These are phyloP conservation scores for Eimeria necatrix DNA, from an alignment of 169 alveolate species.

Conservation along the genomic window DNA sequence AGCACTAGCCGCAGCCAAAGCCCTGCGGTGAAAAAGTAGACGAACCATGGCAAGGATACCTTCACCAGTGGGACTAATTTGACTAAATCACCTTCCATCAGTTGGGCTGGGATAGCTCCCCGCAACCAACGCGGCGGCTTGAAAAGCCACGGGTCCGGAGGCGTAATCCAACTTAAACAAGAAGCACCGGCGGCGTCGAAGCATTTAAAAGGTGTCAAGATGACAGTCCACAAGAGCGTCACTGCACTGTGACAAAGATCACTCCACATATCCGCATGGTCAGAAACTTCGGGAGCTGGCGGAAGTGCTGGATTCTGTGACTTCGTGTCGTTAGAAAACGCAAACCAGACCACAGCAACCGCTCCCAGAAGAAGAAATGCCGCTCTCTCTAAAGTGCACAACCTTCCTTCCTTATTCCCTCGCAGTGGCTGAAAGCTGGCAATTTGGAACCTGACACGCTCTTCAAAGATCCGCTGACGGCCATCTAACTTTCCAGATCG, in stretches of 20 bases:
- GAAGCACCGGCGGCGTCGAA: constrained; percentile 34
- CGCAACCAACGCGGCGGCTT: constrained; percentile 45
- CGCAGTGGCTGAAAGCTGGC: constrained; percentile 51
- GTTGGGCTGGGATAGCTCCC: constrained; percentile 34
- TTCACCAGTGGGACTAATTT: constrained; percentile 52
- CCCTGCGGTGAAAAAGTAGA: constrained; percentile 54
- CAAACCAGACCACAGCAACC: constrained; percentile 43
- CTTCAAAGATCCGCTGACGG: background rate
- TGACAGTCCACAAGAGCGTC: constrained; percentile 21
- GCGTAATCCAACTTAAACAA: background rate
- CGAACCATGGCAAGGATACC: constrained; percentile 44
- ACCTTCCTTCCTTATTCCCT: constrained; percentile 14
- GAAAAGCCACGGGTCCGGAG: constrained; percentile 1
- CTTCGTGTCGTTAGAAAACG: constrained; percentile 25
- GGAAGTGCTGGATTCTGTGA: constrained; percentile 6
- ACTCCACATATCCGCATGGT: background rate
- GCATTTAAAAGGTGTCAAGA: background rate
- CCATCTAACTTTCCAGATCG: background rate
- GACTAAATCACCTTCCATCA: constrained; percentile 24
- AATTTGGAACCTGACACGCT: constrained; percentile 21
- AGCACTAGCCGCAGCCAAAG: constrained; percentile 58
- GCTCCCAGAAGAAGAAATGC: constrained; percentile 37
- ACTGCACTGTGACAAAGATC: background rate
- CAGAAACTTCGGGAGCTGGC: background rate
- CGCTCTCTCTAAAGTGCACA: constrained; percentile 28